Evolutionary conservation across 169 alveolate species (phyloP).

Genomic region (Plasmodium coatneyi): DNA sequence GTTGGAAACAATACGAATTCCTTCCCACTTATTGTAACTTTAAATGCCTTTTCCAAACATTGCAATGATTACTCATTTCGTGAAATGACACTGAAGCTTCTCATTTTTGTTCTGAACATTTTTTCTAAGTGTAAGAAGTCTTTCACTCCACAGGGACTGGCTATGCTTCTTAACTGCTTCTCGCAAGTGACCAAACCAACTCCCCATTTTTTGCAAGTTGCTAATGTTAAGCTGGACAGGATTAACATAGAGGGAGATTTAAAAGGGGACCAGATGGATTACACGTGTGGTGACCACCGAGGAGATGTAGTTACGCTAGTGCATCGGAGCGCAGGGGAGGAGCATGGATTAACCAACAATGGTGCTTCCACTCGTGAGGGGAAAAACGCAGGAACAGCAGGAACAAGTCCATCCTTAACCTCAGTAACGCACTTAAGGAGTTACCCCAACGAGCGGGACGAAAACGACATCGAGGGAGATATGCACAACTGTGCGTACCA

Average conservation of each 20-base stretch:
- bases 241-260: slow-evolving; percentile 2
- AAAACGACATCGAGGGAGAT: neutral
- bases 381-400: neutral
- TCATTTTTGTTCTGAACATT: slow-evolving; percentile 12
- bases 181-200: slow-evolving; percentile 65
- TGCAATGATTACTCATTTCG: slow-evolving; percentile 44
- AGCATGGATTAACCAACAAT: neutral
- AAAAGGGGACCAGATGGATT: neutral
- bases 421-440: neutral
- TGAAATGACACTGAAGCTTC: neutral
- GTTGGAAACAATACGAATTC: slow-evolving; percentile 5
- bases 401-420: neutral
- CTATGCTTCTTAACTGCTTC: slow-evolving; percentile 49
- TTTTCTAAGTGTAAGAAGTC: slow-evolving; percentile 20
- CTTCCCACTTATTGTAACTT: slow-evolving; percentile 31
- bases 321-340: neutral
- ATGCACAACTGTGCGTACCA: neutral
- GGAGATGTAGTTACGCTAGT: neutral
- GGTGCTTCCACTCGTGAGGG: neutral
- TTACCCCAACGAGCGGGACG: neutral
- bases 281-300: neutral
- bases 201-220: slow-evolving; percentile 37
- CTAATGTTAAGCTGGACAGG: slow-evolving; percentile 1
- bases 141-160: slow-evolving; percentile 58
- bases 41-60: slow-evolving; percentile 56